Evolutionary conservation across 306 rosid species (phyloP), one percentile per base, ranked within the genome.

Genomic region (Quercus parvula): DNA sequence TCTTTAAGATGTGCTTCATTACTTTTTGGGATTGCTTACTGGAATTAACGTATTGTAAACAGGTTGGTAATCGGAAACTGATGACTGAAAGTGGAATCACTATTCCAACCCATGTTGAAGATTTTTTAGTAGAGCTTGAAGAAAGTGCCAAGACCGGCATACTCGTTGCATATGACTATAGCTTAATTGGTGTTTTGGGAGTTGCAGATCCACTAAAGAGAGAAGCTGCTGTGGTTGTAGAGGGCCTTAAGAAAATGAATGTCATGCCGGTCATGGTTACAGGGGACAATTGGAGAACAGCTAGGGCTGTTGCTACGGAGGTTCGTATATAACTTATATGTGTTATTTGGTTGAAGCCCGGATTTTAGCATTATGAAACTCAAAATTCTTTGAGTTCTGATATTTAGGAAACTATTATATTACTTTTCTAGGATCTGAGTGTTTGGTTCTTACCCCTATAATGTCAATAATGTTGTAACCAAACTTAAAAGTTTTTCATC

Each of bases 231-330:
- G 90, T 93, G 46, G 99, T 95, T 76, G 84, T 95, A 56, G 93
- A 93, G 86, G 96, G 98, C 73, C 97, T 95, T 62, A 76, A 73
- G 77, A 95, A 93, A 90, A 95, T 95, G 97, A 98, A 98, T 27
- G 89, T 95, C 79, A 79, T 13, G 49, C 94, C 99, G 24, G 87
- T 93, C 81, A 93, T 95, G 97, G 99, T 95, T 75, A 95, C 99
- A 2, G 99, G 99, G 62, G 99, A 95, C 87, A 95, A 95, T 78
- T 89, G 98, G 97, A 85, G 99, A 90, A 93, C 99, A 3, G 99
- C 99, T 79, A 85, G 52, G 8, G 94, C 97, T 69, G 94, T 92
- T 69, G 99, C 98, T 6, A 91, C 85, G 81, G 97, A 95, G 98
- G 98, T 93, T 27, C 33, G 93, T 82, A 44, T 87, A 56, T 54